Evolutionary conservation across 2,329 filamentous ascomycete species (phyloP).

Genomic region (Penicillium sp.): DNA sequence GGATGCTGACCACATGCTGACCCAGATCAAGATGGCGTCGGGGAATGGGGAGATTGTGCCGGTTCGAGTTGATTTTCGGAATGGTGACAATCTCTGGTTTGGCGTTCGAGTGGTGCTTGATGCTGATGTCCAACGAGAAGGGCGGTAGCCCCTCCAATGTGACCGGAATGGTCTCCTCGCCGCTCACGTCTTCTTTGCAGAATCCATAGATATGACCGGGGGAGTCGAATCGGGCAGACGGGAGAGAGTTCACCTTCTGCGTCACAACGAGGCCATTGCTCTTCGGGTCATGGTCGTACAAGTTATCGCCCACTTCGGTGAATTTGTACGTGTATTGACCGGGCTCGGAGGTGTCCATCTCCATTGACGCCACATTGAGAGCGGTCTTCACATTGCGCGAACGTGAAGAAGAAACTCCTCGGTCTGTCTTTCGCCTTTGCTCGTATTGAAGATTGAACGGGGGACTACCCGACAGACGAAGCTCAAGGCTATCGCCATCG

Average conservation of each 20-base stretch:
- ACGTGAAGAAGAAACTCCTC: constrained; percentile 60
- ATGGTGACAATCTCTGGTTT: constrained; percentile 77
- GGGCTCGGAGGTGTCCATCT: constrained; percentile 78
- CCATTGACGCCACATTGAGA: constrained; percentile 68
- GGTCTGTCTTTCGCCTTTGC: constrained; percentile 64
- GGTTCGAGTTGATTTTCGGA: constrained; percentile 68
- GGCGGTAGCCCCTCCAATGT: constrained; percentile 76
- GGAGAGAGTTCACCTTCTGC: constrained; percentile 79
- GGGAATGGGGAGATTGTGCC: constrained; percentile 77
- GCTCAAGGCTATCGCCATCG: constrained; percentile 81
- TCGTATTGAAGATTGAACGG: constrained; percentile 82
- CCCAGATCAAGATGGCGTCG: constrained; percentile 79
- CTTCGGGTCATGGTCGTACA: constrained; percentile 71
- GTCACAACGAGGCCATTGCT: constrained; percentile 65
- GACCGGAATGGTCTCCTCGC: constrained; percentile 83
- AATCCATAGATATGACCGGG: constrained; percentile 94
- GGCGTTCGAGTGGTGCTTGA: constrained; percentile 80
- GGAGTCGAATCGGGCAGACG: constrained; percentile 73
- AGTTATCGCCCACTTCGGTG: constrained; percentile 71
- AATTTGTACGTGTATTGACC: constrained; percentile 86
- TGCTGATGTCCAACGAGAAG: constrained; percentile 84
- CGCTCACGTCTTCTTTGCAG: constrained; percentile 75
- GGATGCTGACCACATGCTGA: constrained; percentile 82
- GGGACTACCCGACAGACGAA: constrained; percentile 71
- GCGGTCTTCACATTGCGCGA: constrained; percentile 71